Base-by-base conservation (phyloP, 805 yeast species). In the Spathaspora girioi region DNA sequence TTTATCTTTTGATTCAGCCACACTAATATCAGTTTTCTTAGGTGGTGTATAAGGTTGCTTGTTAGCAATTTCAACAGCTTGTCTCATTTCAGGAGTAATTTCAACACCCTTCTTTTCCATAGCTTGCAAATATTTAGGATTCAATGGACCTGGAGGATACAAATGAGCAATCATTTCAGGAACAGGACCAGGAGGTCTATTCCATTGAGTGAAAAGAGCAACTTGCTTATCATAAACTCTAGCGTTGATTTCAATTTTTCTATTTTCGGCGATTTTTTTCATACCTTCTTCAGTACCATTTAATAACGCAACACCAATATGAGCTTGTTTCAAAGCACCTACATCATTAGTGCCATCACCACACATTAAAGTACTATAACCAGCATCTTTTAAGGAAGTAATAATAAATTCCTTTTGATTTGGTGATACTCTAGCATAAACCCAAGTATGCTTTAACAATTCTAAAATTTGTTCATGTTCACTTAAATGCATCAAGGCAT, bases 311-410 rank as follows among this genome's bases (percentile, higher is more conserved):
- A 94, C 89, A 77, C 99, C 99, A 64, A 94, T 87, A 65, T 94
- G 96, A 1, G 99, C 98, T 75, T 94, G 98, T 70, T 94, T 94
- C 72, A 94, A 81, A 50, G 99, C 99, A 70, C 99, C 99, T 47
- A 94, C 99, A 77, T 94, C 99, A 66, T 94, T 94, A n/a, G 99
- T 94, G 72, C 99, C 99, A 73, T 94, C 99, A 78, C 99, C 99
- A 73, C 99, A 94, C 99, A 94, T 94, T 61, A 94, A 79, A 20
- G 98, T 94, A 64, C 83, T 87, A 71, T 93, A 94, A 23, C 97
- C 97, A 67, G 89, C 79, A 55, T 83, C 85, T 69, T 93, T 94
- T 67, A 89, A 81, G 38, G 91, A 81, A 55, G 84, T 86, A 62
- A 94, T 77, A 60, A 94, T 84, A 59, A 87, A 90, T 71, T 94